phyloP scores from a whole-genome alignment of 179 eudicot species.

The Carnegiea gigantea region DNA sequence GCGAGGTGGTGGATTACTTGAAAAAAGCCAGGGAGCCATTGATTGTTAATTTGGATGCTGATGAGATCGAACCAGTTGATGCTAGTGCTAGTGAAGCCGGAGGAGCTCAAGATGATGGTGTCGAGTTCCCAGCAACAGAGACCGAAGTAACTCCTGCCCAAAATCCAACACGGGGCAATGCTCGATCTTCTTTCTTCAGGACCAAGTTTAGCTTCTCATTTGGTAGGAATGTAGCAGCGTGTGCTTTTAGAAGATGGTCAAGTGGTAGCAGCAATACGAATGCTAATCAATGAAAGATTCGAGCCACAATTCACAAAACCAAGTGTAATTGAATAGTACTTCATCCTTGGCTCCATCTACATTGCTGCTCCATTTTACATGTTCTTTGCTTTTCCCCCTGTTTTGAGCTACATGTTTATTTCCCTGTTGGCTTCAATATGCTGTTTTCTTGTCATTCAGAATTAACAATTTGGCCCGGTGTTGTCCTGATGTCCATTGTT shows the following conservation, averaged over 20 bases:
- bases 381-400: slow-evolving; percentile 2
- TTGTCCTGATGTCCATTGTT: slow-evolving; percentile 12
- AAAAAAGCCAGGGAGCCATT: slow-evolving; percentile 36
- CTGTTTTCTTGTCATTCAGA: slow-evolving; percentile 12
- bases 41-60: slow-evolving; percentile 41
- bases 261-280: slow-evolving; percentile 29
- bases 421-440: slow-evolving; percentile 17
- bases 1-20: slow-evolving; percentile 56
- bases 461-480: slow-evolving; percentile 10
- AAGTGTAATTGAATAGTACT: slow-evolving; percentile 23
- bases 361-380: slow-evolving; percentile 5
- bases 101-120: slow-evolving; percentile 39
- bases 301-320: slow-evolving; percentile 15
- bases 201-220: slow-evolving; percentile 34
- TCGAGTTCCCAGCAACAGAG: slow-evolving; percentile 22
- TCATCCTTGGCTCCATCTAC: slow-evolving; percentile 1
- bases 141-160: slow-evolving; percentile 12
- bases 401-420: slow-evolving; percentile 20
- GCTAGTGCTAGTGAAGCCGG: slow-evolving; percentile 52
- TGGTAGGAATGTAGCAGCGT: slow-evolving; percentile 36
- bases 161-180: slow-evolving; percentile 27
- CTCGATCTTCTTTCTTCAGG: slow-evolving; percentile 31
- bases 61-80: slow-evolving; percentile 42
- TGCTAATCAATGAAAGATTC: slow-evolving; percentile 29
- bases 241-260: slow-evolving; percentile 42